These are phyloP conservation scores for Boeremia lycopersici DNA, from an alignment of 2,329 filamentous ascomycete genomes.

Conservation along the genomic window DNA sequence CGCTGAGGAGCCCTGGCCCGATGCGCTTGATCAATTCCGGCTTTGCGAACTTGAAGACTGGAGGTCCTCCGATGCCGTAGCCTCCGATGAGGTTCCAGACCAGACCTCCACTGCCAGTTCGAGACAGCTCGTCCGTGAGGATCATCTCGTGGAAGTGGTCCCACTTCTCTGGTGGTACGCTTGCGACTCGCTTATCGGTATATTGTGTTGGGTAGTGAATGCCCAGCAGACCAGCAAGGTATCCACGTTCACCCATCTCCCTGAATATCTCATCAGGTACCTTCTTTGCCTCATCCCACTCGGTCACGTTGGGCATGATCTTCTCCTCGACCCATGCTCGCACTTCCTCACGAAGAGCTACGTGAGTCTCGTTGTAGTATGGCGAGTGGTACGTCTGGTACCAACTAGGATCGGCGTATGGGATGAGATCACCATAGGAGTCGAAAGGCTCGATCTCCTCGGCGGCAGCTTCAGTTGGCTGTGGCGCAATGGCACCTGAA, in stretches of 20 bases:
- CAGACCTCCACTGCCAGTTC: slow-evolving; percentile 85
- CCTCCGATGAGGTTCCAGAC: slow-evolving; percentile 97
- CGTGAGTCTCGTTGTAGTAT: slow-evolving; percentile 95
- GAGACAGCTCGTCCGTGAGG: slow-evolving; percentile 90
- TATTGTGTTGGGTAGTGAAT: slow-evolving; percentile 80
- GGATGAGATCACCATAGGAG: slow-evolving; percentile 82
- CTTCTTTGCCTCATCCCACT: slow-evolving; percentile 95
- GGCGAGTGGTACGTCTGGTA: slow-evolving; percentile 95
- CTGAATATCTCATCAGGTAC: slow-evolving; percentile 92
- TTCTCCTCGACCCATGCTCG: slow-evolving; percentile 89
- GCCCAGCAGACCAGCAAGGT: slow-evolving; percentile 89
- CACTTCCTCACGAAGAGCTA: slow-evolving; percentile 85
- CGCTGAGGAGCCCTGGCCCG: slow-evolving; percentile 82
- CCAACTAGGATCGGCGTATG: slow-evolving; percentile 92
- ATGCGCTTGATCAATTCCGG: slow-evolving; percentile 85
- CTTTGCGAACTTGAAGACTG: slow-evolving; percentile 89
- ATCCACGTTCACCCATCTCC: slow-evolving; percentile 90
- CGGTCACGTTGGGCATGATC: slow-evolving; percentile 87
- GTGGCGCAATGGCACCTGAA: slow-evolving; percentile 57
- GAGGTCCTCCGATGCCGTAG: slow-evolving; percentile 94
- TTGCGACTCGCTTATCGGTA: slow-evolving; percentile 72
- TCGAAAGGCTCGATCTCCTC: slow-evolving; percentile 77
- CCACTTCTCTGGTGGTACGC: slow-evolving; percentile 87
- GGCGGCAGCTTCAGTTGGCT: slow-evolving; percentile 46
- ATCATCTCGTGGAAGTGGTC: slow-evolving; percentile 98